Conservation (phyloP, 495 filamentous ascomycete species). For the Annulohypoxylon nitens region DNA sequence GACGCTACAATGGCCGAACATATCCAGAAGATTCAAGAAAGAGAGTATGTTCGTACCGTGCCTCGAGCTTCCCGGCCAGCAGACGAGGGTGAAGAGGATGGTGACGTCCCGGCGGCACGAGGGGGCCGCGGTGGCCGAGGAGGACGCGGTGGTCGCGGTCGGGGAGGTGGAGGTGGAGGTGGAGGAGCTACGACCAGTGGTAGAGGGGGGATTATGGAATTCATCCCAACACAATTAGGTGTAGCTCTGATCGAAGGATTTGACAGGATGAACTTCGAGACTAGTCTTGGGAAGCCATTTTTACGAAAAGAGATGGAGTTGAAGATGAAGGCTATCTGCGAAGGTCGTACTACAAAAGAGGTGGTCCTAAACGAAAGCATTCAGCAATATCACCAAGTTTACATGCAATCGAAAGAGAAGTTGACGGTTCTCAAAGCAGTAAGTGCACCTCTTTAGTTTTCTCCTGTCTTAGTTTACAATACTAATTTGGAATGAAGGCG, state of each 20-base stretch:
- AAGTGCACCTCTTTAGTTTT: slow-evolving; percentile 47
- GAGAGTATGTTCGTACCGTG: slow-evolving; percentile 81
- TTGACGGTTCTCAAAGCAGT: slow-evolving; percentile 81
- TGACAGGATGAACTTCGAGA: slow-evolving; percentile 89
- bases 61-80: slow-evolving; percentile 57
- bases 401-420: slow-evolving; percentile 78
- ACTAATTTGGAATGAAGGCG: slow-evolving; percentile 54
- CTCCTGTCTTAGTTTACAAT: slow-evolving; percentile 1
- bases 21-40: slow-evolving; percentile 92
- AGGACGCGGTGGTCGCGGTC: slow-evolving; percentile 58
- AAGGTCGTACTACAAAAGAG: slow-evolving; percentile 78
- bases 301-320: slow-evolving; percentile 97
- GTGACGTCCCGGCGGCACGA: slow-evolving; percentile 51
- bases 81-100: slow-evolving; percentile 51
- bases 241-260: slow-evolving; percentile 94
- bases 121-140: slow-evolving; percentile 59
- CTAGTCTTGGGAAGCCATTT: slow-evolving; percentile 95
- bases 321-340: slow-evolving; percentile 94
- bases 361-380: slow-evolving; percentile 84
- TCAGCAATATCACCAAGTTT: slow-evolving; percentile 86
- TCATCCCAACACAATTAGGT: slow-evolving; percentile 91
- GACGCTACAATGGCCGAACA: slow-evolving; percentile 99
- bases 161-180: slow-evolving; percentile 61
- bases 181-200: slow-evolving; percentile 52
- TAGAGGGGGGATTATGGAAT: slow-evolving; percentile 76